A percentile compares a stretch with the other conserved stretches of the same genome.
phyloP scores from a whole-genome alignment of 78 protist species.

The Blattamonas nauphoetae region DNA sequence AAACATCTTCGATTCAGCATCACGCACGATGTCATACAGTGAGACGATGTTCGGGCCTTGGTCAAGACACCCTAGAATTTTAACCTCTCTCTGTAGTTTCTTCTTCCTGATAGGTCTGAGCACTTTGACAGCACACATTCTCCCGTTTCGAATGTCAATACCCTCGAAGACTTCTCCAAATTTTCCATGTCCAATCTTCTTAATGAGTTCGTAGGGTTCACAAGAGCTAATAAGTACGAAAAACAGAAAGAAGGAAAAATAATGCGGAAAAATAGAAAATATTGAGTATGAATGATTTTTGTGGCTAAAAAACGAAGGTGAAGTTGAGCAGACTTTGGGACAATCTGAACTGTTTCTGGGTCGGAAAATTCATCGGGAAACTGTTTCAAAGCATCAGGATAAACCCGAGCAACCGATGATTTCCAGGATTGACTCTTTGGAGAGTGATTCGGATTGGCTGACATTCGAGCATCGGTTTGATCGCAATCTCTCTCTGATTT shows the following conservation, averaged over 20 bases:
- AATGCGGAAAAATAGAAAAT: no score
- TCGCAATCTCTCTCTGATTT: no score
- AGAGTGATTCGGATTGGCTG: no score
- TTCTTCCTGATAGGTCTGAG: constrained; percentile 64
- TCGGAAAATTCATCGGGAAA: background rate
- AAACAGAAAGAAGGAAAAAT: no score
- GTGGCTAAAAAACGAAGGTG: no score
- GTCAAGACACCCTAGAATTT: constrained; percentile 82
- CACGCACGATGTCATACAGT: constrained; percentile 88
- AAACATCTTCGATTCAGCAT: constrained; percentile 84
- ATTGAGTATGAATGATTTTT: no score
- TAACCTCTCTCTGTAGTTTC: constrained; percentile 93
- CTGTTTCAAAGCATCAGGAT: background rate
- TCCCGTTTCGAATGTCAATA: constrained; percentile 35
- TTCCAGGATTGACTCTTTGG: no score
- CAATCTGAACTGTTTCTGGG: background rate
- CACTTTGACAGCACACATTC: constrained; percentile 48
- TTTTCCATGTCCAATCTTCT: constrained; percentile 98
- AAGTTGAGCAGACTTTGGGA: background rate
- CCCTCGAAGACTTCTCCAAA: constrained; percentile 99
- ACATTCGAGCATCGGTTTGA: no score
- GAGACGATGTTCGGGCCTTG: constrained; percentile 90
- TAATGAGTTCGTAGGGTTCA: constrained; percentile 66
- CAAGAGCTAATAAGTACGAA: background rate
- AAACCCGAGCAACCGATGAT: background rate